Conservation (phyloP, 352 stramenopile species). For the Globisporangium solare region DNA sequence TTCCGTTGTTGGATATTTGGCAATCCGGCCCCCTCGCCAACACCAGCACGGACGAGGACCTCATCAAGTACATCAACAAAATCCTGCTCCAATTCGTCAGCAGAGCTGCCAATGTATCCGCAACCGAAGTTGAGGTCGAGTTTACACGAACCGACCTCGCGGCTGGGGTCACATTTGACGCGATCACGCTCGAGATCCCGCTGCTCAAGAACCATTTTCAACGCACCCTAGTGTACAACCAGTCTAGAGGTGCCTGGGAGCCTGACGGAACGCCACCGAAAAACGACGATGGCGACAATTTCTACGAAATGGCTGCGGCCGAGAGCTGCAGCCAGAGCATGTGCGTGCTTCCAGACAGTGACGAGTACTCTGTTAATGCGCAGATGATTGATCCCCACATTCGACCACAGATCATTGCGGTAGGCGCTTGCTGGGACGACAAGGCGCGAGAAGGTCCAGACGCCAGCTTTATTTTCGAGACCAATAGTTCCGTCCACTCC, state of each 20-base stretch:
- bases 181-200: slow-evolving; percentile 7
- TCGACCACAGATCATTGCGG: not conserved
- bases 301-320: not conserved
- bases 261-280: not conserved
- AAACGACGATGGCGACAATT: not conserved
- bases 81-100: not conserved
- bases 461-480: not conserved
- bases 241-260: too few species aligned
- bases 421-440: slow-evolving; percentile 1
- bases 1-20: too few species aligned
- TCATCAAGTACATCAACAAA: slow-evolving; percentile 5
- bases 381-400: not conserved
- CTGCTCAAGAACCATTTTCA: slow-evolving; percentile 1
- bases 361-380: not conserved
- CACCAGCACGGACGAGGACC: not conserved
- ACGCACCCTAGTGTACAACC: too few species aligned
- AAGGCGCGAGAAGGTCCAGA: not conserved
- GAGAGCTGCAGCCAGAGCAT: not conserved
- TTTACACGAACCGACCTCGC: slow-evolving; percentile 4
- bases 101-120: not conserved
- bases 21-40: not conserved
- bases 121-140: not conserved
- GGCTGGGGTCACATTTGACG: slow-evolving; percentile 2
- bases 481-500: too few species aligned
- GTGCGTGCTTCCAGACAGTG: not conserved